Conservation (phyloP, 2,329 filamentous ascomycete genomes). For the Tricladium varicosporioides region DNA sequence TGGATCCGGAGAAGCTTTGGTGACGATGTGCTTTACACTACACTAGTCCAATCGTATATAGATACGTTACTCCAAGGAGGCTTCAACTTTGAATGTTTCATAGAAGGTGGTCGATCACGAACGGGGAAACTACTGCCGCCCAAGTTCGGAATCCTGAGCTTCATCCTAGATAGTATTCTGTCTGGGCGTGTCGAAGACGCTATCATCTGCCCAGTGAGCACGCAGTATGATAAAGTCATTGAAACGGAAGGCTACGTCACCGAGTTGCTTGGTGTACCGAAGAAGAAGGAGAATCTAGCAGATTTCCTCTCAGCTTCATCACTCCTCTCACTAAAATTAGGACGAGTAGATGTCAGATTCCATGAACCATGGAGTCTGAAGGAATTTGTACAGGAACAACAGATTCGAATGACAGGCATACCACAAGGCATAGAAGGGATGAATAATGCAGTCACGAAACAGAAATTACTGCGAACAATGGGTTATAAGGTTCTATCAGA, state of each 20-base stretch:
- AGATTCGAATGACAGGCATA: slow-evolving; percentile 53
- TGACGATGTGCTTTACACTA: slow-evolving; percentile 84
- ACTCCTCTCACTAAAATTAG: slow-evolving; percentile 82
- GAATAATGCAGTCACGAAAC: slow-evolving; percentile 36
- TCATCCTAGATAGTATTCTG: slow-evolving; percentile 85
- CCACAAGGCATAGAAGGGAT: slow-evolving; percentile 47
- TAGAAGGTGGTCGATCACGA: slow-evolving; percentile 88
- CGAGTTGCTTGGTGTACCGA: slow-evolving; percentile 89
- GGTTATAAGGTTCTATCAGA: slow-evolving; percentile 91
- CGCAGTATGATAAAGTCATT: slow-evolving; percentile 98
- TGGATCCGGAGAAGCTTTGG: slow-evolving; percentile 93
- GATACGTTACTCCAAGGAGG: slow-evolving; percentile 88
- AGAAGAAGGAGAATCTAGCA: slow-evolving; percentile 89
- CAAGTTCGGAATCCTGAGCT: slow-evolving; percentile 93
- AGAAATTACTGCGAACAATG: slow-evolving; percentile 77
- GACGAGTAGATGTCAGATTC: slow-evolving; percentile 91
- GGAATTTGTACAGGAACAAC: slow-evolving; percentile 76
- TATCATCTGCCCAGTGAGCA: slow-evolving; percentile 92
- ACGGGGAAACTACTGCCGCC: slow-evolving; percentile 92
- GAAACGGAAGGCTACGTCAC: slow-evolving; percentile 97
- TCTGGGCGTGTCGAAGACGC: slow-evolving; percentile 86
- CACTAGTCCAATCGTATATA: slow-evolving; percentile 94
- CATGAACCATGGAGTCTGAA: slow-evolving; percentile 93
- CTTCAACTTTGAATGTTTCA: slow-evolving; percentile 96
- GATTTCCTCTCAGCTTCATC: slow-evolving; percentile 87